Conservation (phyloP, 2,329 filamentous ascomycete species). For the Epichloe elymi region DNA sequence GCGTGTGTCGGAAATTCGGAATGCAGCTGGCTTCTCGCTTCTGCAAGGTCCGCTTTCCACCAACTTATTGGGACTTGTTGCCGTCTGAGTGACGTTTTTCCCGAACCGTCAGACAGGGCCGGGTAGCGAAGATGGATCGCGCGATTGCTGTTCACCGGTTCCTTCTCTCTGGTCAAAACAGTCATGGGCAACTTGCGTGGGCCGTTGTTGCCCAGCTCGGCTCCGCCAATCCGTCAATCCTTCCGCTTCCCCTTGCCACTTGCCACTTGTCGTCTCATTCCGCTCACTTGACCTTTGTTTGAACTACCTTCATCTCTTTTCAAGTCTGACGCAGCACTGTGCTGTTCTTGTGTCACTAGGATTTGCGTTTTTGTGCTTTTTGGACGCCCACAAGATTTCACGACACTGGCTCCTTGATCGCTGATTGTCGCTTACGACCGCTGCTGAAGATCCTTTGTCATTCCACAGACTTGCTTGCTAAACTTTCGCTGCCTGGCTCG, state of each 20-base stretch:
- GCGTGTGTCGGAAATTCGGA: too few relatives aligned
- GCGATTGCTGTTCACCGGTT: background rate
- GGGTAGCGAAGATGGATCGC: background rate
- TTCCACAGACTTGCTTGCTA: background rate
- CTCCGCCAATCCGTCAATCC: background rate
- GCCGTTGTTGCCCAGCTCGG: background rate
- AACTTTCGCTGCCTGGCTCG: background rate
- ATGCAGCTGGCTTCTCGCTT: background rate
- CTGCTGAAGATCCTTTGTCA: background rate
- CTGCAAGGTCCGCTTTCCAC: background rate
- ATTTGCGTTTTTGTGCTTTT: slow-evolving; percentile 1
- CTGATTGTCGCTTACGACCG: background rate
- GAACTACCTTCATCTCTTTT: background rate
- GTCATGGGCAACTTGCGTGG: background rate
- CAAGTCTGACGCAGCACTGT: background rate
- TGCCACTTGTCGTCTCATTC: background rate
- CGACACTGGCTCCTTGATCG: background rate
- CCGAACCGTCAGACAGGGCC: background rate
- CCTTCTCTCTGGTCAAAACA: background rate
- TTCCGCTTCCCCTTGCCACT: background rate
- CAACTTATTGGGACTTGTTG: background rate
- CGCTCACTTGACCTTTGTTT: background rate
- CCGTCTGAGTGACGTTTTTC: background rate
- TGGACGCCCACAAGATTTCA: background rate
- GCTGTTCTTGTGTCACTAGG: background rate